Evolutionary conservation across 148 eudicot genomes (phyloP), one percentile per base, ranked within the genome.

Genomic region (Diospyros lotus): DNA sequence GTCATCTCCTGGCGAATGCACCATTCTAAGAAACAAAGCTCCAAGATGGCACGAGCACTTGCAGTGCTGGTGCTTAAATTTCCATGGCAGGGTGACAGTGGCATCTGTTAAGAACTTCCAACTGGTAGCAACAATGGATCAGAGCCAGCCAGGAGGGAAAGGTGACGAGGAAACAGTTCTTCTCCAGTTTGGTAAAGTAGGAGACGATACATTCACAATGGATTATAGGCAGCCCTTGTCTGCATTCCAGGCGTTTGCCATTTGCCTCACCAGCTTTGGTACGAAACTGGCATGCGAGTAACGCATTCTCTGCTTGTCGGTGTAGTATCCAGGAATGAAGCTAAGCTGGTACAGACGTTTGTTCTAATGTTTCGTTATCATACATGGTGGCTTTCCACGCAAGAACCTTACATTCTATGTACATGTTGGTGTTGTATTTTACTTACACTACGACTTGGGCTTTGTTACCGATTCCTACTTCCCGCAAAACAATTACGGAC

Each of bases 41-140:
- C 97, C 99, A 14, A 84, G 97, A 77, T 95, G 99, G 99, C 97
- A 95, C 44, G 97, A 95, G 53, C 91, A 90, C 84, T 75, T 92
- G 79, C 96, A 95, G 58, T 92, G 99, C 75, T 95, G 99, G 99
- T 95, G 99, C 87, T 79, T 95, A 86, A 95, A 95, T 75, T 95
- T 95, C 62, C 99, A 92, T 48, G 99, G 99, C 13, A 84, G 99
- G 69, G 99, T 95, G 17, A 95, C 99, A 0, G 91, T 92, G 9
- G 99, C 99, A 18, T 95, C 99, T 0, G 99, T 95, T 17, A 95
- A 95, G 81, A 95, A 95, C 81, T 95, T 95, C 73, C 99, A 95
- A 72, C 85, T 95, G 38, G 90, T 83, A 41, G 99, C 96, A 2
- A 90, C 93, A 8, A 76, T 85, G 68, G 97, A 95, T 69, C 93